Evolutionary conservation across 2,329 filamentous ascomycete genomes (phyloP).

Genomic region (Epichloe sp.): DNA sequence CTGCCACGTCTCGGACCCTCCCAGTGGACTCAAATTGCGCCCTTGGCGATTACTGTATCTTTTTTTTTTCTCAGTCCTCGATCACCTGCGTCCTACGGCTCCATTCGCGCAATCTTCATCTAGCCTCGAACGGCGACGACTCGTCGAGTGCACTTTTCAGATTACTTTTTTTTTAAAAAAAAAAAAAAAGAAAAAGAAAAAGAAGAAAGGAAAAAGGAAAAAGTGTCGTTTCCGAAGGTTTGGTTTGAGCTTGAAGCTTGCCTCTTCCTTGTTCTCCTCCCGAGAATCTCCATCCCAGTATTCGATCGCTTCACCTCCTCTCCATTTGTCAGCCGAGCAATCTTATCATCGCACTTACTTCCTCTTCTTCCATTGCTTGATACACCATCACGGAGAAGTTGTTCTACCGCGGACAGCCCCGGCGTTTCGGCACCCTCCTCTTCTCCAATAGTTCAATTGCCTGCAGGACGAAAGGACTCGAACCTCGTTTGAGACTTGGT

Average conservation of each 20-base stretch:
- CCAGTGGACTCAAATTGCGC: not conserved
- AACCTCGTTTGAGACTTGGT: conserved; percentile 4
- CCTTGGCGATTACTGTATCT: not conserved
- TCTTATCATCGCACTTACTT: conserved; percentile 21
- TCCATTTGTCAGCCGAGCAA: conserved; percentile 15
- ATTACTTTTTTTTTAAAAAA: not conserved
- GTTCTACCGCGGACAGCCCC: conserved; percentile 6
- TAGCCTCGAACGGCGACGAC: not conserved
- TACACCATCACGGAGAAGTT: conserved; percentile 9
- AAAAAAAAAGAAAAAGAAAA: not conserved
- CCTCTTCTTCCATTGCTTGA: conserved; percentile 10
- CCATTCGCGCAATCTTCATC: not conserved
- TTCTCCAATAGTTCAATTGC: conserved; percentile 12
- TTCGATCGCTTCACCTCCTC: conserved; percentile 25
- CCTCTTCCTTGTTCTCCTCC: conserved; percentile 24
- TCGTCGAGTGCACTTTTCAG: not conserved
- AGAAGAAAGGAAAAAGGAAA: not conserved
- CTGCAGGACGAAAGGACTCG: conserved; percentile 1
- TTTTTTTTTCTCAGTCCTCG: not conserved
- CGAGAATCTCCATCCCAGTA: conserved; percentile 20
- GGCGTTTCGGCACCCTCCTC: conserved; percentile 4
- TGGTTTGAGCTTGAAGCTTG: conserved; percentile 27
- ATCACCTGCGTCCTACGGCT: not conserved
- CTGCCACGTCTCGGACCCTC: not conserved
- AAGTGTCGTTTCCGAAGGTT: conserved; percentile 8